These are phyloP conservation scores for Sporothrix brunneoviolacea DNA, from an alignment of 2,329 filamentous ascomycete genomes.

Conservation along the genomic window DNA sequence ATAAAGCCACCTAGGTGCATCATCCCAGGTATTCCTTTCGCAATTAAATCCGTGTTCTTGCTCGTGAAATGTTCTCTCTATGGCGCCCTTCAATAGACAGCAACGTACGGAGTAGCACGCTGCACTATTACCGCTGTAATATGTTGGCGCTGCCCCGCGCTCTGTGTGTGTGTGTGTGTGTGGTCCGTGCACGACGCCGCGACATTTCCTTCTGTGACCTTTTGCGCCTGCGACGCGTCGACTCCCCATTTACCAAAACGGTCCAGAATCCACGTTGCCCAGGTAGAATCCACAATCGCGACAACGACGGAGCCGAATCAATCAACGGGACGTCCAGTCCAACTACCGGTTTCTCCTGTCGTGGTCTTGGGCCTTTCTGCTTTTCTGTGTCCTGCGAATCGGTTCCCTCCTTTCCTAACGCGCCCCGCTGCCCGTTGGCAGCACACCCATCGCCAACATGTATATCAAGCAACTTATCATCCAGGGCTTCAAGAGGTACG, in stretches of 20 bases:
- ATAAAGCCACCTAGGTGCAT: no score
- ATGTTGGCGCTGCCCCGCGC: slow-evolving; percentile 14
- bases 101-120: no score
- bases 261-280: neutral
- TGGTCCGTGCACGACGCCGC: slow-evolving; percentile 15
- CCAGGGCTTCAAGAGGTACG: slow-evolving; percentile 96
- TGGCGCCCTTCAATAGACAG: no score
- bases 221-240: slow-evolving; percentile 19
- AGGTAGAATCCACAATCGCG: slow-evolving; percentile 14
- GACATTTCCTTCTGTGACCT: slow-evolving; percentile 5
- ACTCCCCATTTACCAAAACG: slow-evolving; percentile 15
- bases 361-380: neutral
- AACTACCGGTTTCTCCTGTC: neutral
- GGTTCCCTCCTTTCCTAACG: neutral
- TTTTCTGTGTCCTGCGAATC: neutral
- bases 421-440: slow-evolving; percentile 23
- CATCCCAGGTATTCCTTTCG: no score
- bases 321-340: slow-evolving; percentile 4
- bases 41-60: no score
- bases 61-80: no score
- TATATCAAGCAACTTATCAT: slow-evolving; percentile 99
- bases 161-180: neutral
- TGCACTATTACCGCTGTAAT: no score
- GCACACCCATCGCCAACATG: slow-evolving; percentile 50
- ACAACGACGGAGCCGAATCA: slow-evolving; percentile 9